Conservation (phyloP, 768 basidiomycete species). For the Leccinum olivaceopallidum region DNA sequence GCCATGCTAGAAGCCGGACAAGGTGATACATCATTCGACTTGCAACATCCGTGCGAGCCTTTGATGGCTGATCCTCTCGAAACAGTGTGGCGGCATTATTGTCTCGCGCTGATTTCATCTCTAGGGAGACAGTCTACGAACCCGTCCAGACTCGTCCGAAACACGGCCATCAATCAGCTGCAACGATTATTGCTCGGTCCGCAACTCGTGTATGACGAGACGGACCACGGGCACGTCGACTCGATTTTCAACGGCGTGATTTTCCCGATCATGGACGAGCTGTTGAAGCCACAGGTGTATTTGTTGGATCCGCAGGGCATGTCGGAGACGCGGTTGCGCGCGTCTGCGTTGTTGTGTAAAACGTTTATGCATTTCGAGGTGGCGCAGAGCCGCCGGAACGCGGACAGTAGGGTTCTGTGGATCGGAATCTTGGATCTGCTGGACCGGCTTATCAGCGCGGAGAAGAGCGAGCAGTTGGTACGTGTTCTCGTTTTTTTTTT, state of each 20-base stretch:
- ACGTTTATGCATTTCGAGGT: slow-evolving; percentile 93
- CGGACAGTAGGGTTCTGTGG: slow-evolving; percentile 78
- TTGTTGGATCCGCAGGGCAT: slow-evolving; percentile 82
- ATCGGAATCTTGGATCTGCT: slow-evolving; percentile 86
- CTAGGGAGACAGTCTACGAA: slow-evolving; percentile 83
- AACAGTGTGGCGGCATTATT: slow-evolving; percentile 75
- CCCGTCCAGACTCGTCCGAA: slow-evolving; percentile 81
- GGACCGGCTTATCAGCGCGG: slow-evolving; percentile 85
- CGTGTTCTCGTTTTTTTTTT: not conserved
- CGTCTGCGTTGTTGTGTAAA: slow-evolving; percentile 90
- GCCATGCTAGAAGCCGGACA: slow-evolving; percentile 39
- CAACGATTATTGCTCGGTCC: slow-evolving; percentile 85
- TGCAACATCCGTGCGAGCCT: not conserved
- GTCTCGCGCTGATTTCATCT: slow-evolving; percentile 70
- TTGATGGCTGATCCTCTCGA: slow-evolving; percentile 21
- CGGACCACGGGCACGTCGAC: slow-evolving; percentile 64
- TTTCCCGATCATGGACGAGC: slow-evolving; percentile 90
- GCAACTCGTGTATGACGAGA: slow-evolving; percentile 58
- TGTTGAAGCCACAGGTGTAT: slow-evolving; percentile 81
- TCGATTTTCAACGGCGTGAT: slow-evolving; percentile 81
- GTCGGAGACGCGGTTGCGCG: slow-evolving; percentile 87
- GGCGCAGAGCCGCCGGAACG: slow-evolving; percentile 57
- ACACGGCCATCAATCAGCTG: slow-evolving; percentile 74
- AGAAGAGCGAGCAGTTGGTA: slow-evolving; percentile 85
- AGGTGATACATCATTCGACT: slow-evolving; percentile 22